Conservation (phyloP, 805 yeast species). For the Wickerhamomyces strasburgensis region DNA sequence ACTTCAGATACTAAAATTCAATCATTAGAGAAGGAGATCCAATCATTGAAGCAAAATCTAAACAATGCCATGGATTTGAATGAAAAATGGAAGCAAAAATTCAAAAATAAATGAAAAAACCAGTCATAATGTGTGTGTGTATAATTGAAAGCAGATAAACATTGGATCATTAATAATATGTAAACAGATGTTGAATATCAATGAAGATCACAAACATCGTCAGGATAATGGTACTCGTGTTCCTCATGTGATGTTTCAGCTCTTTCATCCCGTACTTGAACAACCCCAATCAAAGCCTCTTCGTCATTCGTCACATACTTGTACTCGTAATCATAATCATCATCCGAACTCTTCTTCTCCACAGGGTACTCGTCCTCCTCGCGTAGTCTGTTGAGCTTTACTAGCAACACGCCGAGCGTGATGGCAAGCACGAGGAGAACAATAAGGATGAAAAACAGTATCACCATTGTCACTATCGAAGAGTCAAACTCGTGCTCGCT, state of each 20-base stretch:
- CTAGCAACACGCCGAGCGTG: slow-evolving; percentile 10
- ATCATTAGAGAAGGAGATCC: slow-evolving; percentile 13
- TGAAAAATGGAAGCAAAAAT: slow-evolving; percentile 25
- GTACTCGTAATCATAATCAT: neutral
- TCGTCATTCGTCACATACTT: slow-evolving; percentile 1
- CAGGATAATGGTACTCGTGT: neutral
- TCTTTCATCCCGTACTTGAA: neutral
- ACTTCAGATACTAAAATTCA: slow-evolving; percentile 4
- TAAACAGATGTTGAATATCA: slow-evolving; percentile 3
- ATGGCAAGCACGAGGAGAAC: slow-evolving; percentile 13
- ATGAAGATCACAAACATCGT: neutral
- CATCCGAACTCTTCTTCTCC: slow-evolving; percentile 2
- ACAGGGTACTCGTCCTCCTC: slow-evolving; percentile 5
- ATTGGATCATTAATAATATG: too few relatives aligned
- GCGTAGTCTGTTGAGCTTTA: slow-evolving; percentile 17
- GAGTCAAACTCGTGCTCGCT: slow-evolving; percentile 13
- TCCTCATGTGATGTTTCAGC: too few relatives aligned
- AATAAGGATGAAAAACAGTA: slow-evolving; percentile 14
- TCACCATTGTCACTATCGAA: slow-evolving; percentile 12
- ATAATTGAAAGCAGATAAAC: too few relatives aligned
- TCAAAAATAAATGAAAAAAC: slow-evolving; percentile 3
- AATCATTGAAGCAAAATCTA: slow-evolving; percentile 15
- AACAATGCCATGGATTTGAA: slow-evolving; percentile 21
- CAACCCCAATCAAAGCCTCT: neutral
- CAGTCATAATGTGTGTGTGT: neutral